phyloP scores from a whole-genome alignment of 306 rosid genomes.

The Quercus ilex region DNA sequence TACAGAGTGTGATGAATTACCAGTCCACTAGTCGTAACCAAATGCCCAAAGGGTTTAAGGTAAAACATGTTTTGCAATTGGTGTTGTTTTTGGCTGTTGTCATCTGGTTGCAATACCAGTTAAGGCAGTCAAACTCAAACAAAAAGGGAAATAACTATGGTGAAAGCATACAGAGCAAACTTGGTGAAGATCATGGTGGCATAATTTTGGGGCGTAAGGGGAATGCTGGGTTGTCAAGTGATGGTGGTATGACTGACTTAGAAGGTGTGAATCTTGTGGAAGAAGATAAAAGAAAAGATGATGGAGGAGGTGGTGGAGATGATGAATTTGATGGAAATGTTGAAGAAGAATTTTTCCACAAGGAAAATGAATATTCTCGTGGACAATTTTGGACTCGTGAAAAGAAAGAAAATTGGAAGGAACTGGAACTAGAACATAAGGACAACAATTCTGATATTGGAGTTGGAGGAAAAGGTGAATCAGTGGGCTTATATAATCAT shows the following conservation, averaged over 20 bases:
- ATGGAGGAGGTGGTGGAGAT: conserved; percentile 1
- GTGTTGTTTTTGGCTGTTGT: not conserved
- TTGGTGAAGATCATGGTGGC: not conserved
- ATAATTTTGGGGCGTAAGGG: not conserved
- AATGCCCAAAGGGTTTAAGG: not conserved
- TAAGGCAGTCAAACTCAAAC: not conserved
- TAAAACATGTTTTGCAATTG: not conserved
- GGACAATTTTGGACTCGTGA: no score
- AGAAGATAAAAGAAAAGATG: not conserved
- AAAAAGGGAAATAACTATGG: not conserved
- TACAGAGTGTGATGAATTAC: not conserved
- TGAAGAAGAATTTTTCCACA: not conserved
- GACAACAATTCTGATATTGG: not conserved
- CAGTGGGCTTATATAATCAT: no score
- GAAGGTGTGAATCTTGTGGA: not conserved
- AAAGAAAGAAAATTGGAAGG: not conserved
- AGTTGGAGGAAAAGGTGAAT: no score
- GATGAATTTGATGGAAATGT: not conserved
- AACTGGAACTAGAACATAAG: not conserved
- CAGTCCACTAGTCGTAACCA: not conserved
- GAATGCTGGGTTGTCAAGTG: not conserved
- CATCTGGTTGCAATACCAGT: not conserved
- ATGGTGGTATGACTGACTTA: not conserved
- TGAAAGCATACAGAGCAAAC: not conserved
- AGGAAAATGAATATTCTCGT: no score